phyloP scores from a whole-genome alignment of 257 asterid species.

The Henckelia pumila region DNA sequence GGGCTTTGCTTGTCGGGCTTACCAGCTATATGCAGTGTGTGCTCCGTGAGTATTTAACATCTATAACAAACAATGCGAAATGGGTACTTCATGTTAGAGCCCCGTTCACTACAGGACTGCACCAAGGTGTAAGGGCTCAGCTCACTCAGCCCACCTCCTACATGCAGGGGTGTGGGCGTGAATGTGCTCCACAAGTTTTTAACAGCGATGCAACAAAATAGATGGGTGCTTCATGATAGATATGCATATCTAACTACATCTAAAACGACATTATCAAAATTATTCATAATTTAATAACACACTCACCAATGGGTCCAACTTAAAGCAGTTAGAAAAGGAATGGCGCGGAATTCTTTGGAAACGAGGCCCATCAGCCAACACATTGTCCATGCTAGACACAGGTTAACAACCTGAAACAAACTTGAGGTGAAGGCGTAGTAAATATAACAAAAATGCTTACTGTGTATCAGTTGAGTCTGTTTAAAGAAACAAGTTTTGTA shows the following conservation, averaged over 20 bases:
- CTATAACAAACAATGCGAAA: not conserved
- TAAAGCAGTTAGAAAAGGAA: conserved; percentile 57
- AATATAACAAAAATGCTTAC: not conserved
- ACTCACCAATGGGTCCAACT: conserved; percentile 89
- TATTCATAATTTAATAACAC: conserved; percentile 8
- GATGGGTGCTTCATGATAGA: not conserved
- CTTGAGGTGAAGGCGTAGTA: not conserved
- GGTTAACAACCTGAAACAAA: conserved; percentile 24
- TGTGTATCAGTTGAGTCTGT: not conserved
- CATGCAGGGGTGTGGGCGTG: too few relatives aligned
- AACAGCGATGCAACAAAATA: not conserved
- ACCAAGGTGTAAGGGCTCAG: too few relatives aligned
- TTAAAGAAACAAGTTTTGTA: not conserved
- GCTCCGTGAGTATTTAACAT: too few relatives aligned
- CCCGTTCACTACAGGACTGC: too few relatives aligned
- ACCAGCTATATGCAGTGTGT: too few relatives aligned
- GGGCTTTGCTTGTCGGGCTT: too few relatives aligned
- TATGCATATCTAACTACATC: conserved; percentile 13
- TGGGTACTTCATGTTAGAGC: not conserved
- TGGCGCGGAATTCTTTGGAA: conserved; percentile 77
- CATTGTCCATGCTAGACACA: conserved; percentile 56
- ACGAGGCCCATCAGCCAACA: conserved; percentile 55
- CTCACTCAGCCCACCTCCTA: too few relatives aligned
- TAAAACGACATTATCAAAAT: not conserved
- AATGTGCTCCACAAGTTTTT: too few relatives aligned